phyloP scores from a whole-genome alignment of 2,329 filamentous ascomycete genomes.

The Scytalidium lignicola region DNA sequence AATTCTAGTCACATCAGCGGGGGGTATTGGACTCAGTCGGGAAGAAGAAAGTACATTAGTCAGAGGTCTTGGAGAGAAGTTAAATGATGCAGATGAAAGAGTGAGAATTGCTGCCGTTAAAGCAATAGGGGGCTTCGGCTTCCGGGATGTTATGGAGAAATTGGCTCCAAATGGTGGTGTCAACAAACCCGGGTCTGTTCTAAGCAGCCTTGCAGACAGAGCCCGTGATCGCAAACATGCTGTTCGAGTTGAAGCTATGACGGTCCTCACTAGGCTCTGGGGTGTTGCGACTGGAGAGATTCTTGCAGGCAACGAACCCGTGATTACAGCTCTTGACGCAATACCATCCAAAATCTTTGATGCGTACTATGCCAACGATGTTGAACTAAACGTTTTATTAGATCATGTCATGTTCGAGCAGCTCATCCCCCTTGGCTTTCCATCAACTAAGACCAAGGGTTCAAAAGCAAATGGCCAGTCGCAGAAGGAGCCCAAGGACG shows the following conservation, averaged over 20 bases:
- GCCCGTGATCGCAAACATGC: conserved; percentile 79
- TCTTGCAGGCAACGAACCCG: conserved; percentile 71
- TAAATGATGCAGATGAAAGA: conserved; percentile 84
- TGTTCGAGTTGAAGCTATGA: conserved; percentile 84
- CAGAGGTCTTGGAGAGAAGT: conserved; percentile 68
- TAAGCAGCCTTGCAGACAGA: conserved; percentile 78
- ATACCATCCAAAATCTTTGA: conserved; percentile 84
- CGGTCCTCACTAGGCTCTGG: conserved; percentile 80
- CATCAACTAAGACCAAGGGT: conserved; percentile 58
- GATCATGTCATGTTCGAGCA: conserved; percentile 83
- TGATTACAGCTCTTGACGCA: conserved; percentile 68
- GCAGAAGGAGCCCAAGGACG: conserved; percentile 36
- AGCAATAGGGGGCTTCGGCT: conserved; percentile 73
- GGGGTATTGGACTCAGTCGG: conserved; percentile 79
- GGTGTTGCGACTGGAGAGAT: conserved; percentile 89
- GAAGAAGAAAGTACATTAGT: conserved; percentile 77
- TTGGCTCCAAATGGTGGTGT: conserved; percentile 73
- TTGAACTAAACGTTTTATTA: conserved; percentile 76
- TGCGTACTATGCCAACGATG: conserved; percentile 84
- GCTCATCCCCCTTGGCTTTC: conserved; percentile 84
- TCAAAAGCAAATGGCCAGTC: conserved; percentile 58
- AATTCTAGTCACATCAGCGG: conserved; percentile 86
- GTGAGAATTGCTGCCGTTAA: conserved; percentile 87
- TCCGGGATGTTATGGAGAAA: conserved; percentile 76
- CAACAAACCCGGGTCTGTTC: conserved; percentile 68